Evolutionary conservation across 805 yeast genomes (phyloP), one percentile per base, ranked within the genome.

Genomic region (Saturnispora hagleri): DNA sequence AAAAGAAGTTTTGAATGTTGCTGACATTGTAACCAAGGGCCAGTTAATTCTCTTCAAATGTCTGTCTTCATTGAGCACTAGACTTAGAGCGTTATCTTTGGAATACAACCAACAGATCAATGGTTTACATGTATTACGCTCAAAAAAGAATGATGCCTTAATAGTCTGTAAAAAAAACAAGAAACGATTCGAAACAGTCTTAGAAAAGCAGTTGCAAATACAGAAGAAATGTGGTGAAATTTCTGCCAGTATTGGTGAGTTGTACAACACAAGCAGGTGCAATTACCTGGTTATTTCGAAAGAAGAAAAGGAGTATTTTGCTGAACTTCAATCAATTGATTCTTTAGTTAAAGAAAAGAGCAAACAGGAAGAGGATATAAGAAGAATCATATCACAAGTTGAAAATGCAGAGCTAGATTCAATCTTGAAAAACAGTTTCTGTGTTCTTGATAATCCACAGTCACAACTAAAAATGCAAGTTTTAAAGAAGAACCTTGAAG

Each of bases 171-270:
- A 36, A 24, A 43, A 50, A 17, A 38, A 43, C 24, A 50, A 36
- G 17, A 18, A n/a, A 5, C 35, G 40, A 40, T 22, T 12, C 52
- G 34, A 42, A 20, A 9, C 49, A 38, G 3, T 50, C 43, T n/a
- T 56, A 10, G 56, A 62, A 4, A 71, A 77, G 47, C 68, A 65
- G 48, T 38, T 48, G 2, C 34, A 40, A 10, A 31, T 65, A 43
- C 60, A 54, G 7, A 40, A 47, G 13, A 54, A 55, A 43, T 18
- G 60, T 35, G 35, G 43, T 66, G 44, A 58, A 53, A 4, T 60
- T 10, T 34, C 51, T 22, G 31, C 43, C 1, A 28, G 46, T 5
- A 40, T 56, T 31, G 27, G 43, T 20, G 31, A 33, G 8, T 31
- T 43, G 22, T 49, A 49, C 43, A 49, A 49, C 15, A n/a, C 26